phyloP scores from a whole-genome alignment of 2,329 filamentous ascomycete genomes.

The Paradendryphiella salina region DNA sequence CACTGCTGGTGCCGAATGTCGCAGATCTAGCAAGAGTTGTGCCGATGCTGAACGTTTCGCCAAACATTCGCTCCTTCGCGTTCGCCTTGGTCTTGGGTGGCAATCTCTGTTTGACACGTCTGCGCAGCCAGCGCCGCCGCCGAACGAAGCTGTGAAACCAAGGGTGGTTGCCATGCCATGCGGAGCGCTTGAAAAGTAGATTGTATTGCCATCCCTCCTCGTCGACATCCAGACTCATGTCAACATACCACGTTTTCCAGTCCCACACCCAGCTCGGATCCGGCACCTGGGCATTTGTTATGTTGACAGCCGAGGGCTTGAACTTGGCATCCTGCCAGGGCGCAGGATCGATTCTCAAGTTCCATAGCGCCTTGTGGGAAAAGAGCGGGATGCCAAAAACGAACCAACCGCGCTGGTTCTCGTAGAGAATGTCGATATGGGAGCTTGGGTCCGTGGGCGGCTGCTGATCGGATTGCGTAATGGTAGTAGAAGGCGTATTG shows the following conservation, averaged over 20 bases:
- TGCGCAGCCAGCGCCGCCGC: constrained; percentile 82
- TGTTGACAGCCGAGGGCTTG: constrained; percentile 66
- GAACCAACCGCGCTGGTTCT: constrained; percentile 91
- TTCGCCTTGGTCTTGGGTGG: constrained; percentile 41
- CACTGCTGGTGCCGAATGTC: constrained; percentile 53
- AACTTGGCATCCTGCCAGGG: constrained; percentile 75
- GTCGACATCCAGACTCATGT: constrained; percentile 81
- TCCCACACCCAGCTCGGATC: constrained; percentile 96
- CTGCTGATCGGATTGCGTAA: constrained; percentile 19
- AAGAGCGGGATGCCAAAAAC: constrained; percentile 90
- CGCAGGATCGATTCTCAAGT: constrained; percentile 77
- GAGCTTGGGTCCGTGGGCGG: constrained; percentile 26
- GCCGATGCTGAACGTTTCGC: constrained; percentile 46
- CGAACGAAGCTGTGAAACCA: constrained; percentile 98
- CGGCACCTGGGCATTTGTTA: constrained; percentile 85
- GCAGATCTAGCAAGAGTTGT: constrained; percentile 40
- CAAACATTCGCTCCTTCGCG: constrained; percentile 40
- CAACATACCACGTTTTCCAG: constrained; percentile 71
- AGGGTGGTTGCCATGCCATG: constrained; percentile 82
- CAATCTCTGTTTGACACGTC: constrained; percentile 67
- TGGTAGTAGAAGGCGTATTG: constrained; percentile 30
- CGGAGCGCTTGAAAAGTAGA: constrained; percentile 69
- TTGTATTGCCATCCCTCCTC: constrained; percentile 97
- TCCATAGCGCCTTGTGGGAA: constrained; percentile 73
- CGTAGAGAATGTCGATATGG: constrained; percentile 81